These are phyloP conservation scores for Dryas integrifolia DNA, from an alignment of 331 rosid species.

Conservation along the genomic window DNA sequence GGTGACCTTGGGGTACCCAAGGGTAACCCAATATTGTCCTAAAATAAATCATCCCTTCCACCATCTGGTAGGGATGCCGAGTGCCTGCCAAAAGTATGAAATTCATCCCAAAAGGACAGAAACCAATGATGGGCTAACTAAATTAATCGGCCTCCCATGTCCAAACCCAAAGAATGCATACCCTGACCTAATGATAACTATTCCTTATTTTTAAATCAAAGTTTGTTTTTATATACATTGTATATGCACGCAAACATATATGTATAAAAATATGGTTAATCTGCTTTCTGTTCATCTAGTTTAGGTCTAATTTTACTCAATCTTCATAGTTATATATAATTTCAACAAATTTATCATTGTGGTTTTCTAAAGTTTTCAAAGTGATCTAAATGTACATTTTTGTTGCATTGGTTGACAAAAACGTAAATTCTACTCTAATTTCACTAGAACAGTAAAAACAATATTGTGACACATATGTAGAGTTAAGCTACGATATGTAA, in stretches of 20 bases:
- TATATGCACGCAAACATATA: neutral
- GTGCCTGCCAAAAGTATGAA: slow-evolving; percentile 11
- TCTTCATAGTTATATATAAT: too few species aligned
- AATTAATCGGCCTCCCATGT: slow-evolving; percentile 55
- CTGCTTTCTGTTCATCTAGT: neutral
- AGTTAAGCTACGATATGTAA: too few species aligned
- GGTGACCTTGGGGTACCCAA: too few species aligned
- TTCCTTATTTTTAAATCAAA: slow-evolving; percentile 10
- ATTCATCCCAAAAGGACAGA: slow-evolving; percentile 40
- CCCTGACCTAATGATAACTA: slow-evolving; percentile 35
- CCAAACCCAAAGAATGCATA: slow-evolving; percentile 30
- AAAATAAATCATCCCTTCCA: slow-evolving; percentile 28
- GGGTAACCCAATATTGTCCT: too few species aligned
- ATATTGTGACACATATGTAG: too few species aligned
- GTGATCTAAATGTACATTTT: too few species aligned
- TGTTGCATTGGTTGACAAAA: too few species aligned
- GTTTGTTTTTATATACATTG: slow-evolving; percentile 13
- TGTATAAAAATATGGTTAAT: neutral
- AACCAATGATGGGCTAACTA: slow-evolving; percentile 53
- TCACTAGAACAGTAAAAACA: too few species aligned
- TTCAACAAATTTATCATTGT: too few species aligned
- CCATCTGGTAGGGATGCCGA: slow-evolving; percentile 30
- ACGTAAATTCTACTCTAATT: too few species aligned
- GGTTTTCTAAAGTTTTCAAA: too few species aligned
- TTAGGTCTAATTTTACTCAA: neutral